Evolutionary conservation across 2,329 filamentous ascomycete genomes (phyloP).

Genomic region (Penicillium polonicum): DNA sequence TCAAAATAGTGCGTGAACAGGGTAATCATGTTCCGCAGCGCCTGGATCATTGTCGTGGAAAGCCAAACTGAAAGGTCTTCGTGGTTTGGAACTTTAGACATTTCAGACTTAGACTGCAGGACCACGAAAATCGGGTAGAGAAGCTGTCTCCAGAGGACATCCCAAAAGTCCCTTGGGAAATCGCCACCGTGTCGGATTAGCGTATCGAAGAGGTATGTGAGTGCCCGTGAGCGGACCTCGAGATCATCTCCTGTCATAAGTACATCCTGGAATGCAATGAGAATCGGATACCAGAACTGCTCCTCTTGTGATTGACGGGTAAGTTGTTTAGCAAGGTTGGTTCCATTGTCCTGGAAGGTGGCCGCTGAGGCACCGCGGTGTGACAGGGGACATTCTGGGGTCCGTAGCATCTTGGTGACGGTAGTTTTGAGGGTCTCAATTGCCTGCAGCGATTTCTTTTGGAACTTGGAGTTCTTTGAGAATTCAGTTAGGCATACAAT

Average conservation of each 20-base stretch:
- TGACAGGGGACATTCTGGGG: slow-evolving; percentile 89
- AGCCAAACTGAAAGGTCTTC: slow-evolving; percentile 98
- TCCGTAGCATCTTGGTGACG: slow-evolving; percentile 91
- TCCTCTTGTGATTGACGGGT: slow-evolving; percentile 88
- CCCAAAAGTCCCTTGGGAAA: slow-evolving; percentile 95
- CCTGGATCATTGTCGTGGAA: slow-evolving; percentile 99
- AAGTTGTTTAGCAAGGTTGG: slow-evolving; percentile 60
- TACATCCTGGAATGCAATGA: slow-evolving; percentile 98
- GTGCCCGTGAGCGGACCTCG: slow-evolving; percentile 81
- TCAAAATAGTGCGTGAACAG: slow-evolving; percentile 99
- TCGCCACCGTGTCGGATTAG: slow-evolving; percentile 85
- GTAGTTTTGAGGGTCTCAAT: slow-evolving; percentile 93
- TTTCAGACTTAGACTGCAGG: slow-evolving; percentile 90
- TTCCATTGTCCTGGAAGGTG: slow-evolving; percentile 46
- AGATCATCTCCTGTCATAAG: slow-evolving; percentile 98
- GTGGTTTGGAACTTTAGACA: slow-evolving; percentile 91
- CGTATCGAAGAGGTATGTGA: slow-evolving; percentile 96
- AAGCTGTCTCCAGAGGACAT: slow-evolving; percentile 94
- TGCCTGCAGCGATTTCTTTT: slow-evolving; percentile 95
- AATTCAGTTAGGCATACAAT: slow-evolving; percentile 97
- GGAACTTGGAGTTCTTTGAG: slow-evolving; percentile 97
- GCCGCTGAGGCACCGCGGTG: slow-evolving; percentile 52
- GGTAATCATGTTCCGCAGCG: slow-evolving; percentile 95
- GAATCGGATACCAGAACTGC: slow-evolving; percentile 96
- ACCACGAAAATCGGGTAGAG: slow-evolving; percentile 99